Evolutionary conservation across 768 basidiomycete genomes (phyloP).

Genomic region (Rhizopogon vinicolor): DNA sequence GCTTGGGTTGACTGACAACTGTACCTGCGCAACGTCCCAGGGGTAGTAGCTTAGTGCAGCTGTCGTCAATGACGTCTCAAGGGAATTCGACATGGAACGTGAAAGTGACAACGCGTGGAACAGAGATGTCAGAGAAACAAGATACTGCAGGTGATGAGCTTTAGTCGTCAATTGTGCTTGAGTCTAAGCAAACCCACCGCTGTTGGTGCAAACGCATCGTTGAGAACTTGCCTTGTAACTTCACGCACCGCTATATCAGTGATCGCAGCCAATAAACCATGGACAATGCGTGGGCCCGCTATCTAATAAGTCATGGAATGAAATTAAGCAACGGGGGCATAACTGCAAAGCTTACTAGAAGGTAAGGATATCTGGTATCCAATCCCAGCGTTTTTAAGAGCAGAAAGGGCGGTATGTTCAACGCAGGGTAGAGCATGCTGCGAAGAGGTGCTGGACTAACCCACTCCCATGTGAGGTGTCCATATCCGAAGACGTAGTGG

Average conservation of each 20-base stretch:
- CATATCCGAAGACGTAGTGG: conserved; percentile 84
- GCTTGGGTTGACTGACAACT: conserved; percentile 10
- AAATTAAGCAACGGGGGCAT: neutral
- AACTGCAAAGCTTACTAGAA: conserved; percentile 53
- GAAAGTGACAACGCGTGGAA: conserved; percentile 85
- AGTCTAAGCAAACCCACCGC: conserved; percentile 46
- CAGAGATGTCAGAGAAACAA: conserved; percentile 80
- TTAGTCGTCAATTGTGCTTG: neutral
- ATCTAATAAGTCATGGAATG: conserved; percentile 42
- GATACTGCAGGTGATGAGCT: conserved; percentile 41
- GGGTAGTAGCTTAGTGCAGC: conserved; percentile 77
- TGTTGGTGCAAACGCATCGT: conserved; percentile 49
- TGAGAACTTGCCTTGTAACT: conserved; percentile 54
- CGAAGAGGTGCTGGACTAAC: conserved; percentile 61
- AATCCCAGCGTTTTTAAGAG: conserved; percentile 51
- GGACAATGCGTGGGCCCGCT: conserved; percentile 66
- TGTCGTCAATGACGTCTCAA: conserved; percentile 83
- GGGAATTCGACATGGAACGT: conserved; percentile 86
- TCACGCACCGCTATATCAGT: conserved; percentile 75
- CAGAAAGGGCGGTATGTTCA: conserved; percentile 81
- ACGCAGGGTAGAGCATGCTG: conserved; percentile 73
- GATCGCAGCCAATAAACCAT: conserved; percentile 70
- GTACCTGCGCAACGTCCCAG: conserved; percentile 46
- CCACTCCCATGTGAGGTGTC: conserved; percentile 98
- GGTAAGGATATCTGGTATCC: conserved; percentile 37